Conservation (phyloP, 192 early-diverging fungal genomes). For the Gigaspora rosea region DNA sequence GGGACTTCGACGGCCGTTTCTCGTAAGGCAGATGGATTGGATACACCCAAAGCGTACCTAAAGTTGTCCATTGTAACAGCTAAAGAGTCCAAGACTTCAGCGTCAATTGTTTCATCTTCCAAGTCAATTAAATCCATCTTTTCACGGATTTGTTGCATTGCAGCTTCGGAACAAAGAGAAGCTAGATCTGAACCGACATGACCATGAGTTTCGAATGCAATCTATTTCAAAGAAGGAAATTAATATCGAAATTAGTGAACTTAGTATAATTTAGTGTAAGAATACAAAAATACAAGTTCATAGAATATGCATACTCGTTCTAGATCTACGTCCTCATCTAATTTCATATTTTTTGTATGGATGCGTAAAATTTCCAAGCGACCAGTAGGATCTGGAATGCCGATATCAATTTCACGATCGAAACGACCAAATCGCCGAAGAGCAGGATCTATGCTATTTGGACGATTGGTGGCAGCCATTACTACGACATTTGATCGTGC, state of each 20-base stretch:
- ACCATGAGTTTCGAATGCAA: conserved; percentile 96
- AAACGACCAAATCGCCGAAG: conserved; percentile 99
- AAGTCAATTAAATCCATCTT: conserved; percentile 99
- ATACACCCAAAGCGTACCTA: conserved; percentile 87
- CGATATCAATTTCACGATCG: conserved; percentile 99
- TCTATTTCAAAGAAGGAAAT: conserved; percentile 32
- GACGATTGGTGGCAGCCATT: conserved; percentile 99
- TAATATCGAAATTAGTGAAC: too few species aligned
- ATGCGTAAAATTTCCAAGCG: conserved; percentile 98
- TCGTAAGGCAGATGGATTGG: conserved; percentile 97
- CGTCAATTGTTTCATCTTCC: conserved; percentile 98
- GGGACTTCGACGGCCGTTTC: conserved; percentile 99
- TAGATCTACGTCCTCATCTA: conserved; percentile 95
- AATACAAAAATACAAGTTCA: too few species aligned
- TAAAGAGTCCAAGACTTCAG: conserved; percentile 91
- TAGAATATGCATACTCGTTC: conserved; percentile 59
- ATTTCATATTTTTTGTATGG: conserved; percentile 99
- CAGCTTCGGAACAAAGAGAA: conserved; percentile 97
- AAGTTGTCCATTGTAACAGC: conserved; percentile 99
- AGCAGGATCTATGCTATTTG: conserved; percentile 97
- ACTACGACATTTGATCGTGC: conserved; percentile 97
- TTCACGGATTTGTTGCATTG: conserved; percentile 99
- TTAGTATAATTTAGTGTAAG: neutral
- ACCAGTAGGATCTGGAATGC: conserved; percentile 97
- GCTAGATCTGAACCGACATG: conserved; percentile 97